Conservation (phyloP, 2,329 filamentous ascomycete species). For the Penicillium sp. region DNA sequence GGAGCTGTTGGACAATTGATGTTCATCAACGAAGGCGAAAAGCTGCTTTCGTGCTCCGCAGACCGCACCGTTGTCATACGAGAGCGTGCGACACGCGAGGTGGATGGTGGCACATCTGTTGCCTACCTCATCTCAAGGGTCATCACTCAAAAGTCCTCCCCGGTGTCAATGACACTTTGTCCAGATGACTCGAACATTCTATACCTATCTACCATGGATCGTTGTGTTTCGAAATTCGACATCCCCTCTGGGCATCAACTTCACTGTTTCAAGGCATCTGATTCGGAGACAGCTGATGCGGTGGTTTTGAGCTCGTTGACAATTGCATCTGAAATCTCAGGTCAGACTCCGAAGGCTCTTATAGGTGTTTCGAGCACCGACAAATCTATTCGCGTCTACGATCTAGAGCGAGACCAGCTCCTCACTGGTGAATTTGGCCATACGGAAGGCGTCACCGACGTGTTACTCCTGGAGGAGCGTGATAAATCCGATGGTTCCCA, state of each 20-base stretch:
- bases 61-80: conserved; percentile 85
- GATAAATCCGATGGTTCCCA: conserved; percentile 46
- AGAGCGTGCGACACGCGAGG: conserved; percentile 69
- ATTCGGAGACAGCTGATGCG: conserved; percentile 75
- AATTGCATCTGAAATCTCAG: conserved; percentile 54
- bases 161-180: conserved; percentile 76
- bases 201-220: conserved; percentile 62
- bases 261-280: conserved; percentile 76
- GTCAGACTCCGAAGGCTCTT: conserved; percentile 64
- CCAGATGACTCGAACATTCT: conserved; percentile 59
- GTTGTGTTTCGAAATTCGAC: conserved; percentile 60
- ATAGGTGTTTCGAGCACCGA: conserved; percentile 91
- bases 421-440: conserved; percentile 92
- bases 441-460: conserved; percentile 86
- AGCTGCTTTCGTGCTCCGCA: conserved; percentile 79
- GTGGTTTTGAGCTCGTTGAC: conserved; percentile 79
- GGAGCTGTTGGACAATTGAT: conserved; percentile 78
- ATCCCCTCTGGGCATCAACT: conserved; percentile 68
- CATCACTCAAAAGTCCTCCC: conserved; percentile 81
- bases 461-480: conserved; percentile 63
- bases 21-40: conserved; percentile 68
- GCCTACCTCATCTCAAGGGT: conserved; percentile 76
- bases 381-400: conserved; percentile 91
- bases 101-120: conserved; percentile 54
- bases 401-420: conserved; percentile 71